Evolutionary conservation across 805 yeast species (phyloP), one percentile per base, ranked within the genome.

Genomic region (Suhomyces xylopsoci): DNA sequence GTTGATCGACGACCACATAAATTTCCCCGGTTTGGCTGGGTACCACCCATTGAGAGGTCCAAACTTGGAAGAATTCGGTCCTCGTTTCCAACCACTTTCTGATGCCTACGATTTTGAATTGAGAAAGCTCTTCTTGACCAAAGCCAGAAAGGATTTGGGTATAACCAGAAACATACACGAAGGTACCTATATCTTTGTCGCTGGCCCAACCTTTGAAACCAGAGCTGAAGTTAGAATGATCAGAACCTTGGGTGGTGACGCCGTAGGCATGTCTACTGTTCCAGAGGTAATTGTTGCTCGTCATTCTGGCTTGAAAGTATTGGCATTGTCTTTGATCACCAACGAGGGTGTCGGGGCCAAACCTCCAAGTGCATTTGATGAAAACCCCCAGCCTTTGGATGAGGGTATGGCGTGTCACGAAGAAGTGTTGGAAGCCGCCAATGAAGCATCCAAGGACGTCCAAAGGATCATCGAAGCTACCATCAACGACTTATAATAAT

Each of bases 231-330:
- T 87, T n/a, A 78, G 96, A 52, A 77, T 85, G 77, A 74, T 93
- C 46, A 69, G 83, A 54, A 59, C 72, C 5, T 58, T 87, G 26
- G 98, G 98, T 8, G 97, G 90, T 49, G 98, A 93, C 68, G 88
- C 94, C 0, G 98, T 92, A 2, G 98, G 98, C 3, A 93, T 93
- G 99, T 88, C 96, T 52, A 94, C 98, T 0, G 97, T 93, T 32
- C 97, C 99, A 0, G 99, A 93, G 69, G 96, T 90, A 2, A 83
- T 90, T 55, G 87, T 90, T 17, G 98, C 97, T 1, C 84, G 96
- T 66, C 98, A 94, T 67, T 80, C 85, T 54, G 96, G 92, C 1
- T 69, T 94, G 73, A 79, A 76, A 57, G 96, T 91, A 5, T 73
- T 93, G 56, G 98, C 97, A 0, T 68, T 93, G 42, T 87, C 94